These are phyloP conservation scores for Boletus subcaerulescens DNA, from an alignment of 768 basidiomycete species.

Conservation along the genomic window DNA sequence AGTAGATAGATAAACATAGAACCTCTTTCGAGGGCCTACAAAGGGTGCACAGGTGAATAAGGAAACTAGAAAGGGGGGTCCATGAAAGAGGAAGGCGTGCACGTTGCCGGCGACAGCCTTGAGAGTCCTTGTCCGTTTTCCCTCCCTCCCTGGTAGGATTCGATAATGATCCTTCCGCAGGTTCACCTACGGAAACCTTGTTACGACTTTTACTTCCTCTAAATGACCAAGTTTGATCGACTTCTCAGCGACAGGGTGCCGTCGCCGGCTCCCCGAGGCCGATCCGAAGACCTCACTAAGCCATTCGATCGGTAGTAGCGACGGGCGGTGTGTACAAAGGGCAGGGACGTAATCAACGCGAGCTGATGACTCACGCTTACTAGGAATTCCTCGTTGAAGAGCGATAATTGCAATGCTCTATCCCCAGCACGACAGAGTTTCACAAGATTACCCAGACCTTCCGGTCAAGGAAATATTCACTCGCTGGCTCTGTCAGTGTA, in stretches of 20 bases:
- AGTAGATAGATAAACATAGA: slow-evolving; percentile 3
- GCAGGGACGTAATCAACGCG: slow-evolving; percentile 88
- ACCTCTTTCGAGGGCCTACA: slow-evolving; percentile 5
- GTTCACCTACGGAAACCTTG: slow-evolving; percentile 82
- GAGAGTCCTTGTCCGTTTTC: too few relatives aligned
- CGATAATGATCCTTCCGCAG: slow-evolving; percentile 75
- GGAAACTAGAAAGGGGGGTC: too few relatives aligned
- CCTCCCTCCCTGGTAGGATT: slow-evolving; percentile 16
- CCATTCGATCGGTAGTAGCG: slow-evolving; percentile 90
- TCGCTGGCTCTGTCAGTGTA: slow-evolving; percentile 90
- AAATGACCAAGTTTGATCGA: slow-evolving; percentile 78
- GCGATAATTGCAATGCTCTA: slow-evolving; percentile 91
- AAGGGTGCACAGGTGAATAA: slow-evolving; percentile 6
- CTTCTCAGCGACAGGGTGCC: slow-evolving; percentile 54
- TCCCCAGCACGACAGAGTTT: slow-evolving; percentile 81
- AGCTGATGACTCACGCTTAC: slow-evolving; percentile 85
- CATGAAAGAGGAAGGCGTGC: too few relatives aligned
- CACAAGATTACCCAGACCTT: slow-evolving; percentile 79
- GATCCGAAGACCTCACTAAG: slow-evolving; percentile 85
- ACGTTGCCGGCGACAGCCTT: too few relatives aligned
- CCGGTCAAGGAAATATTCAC: slow-evolving; percentile 66
- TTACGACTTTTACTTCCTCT: slow-evolving; percentile 84
- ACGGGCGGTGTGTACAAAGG: slow-evolving; percentile 89
- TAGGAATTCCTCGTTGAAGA: slow-evolving; percentile 91
- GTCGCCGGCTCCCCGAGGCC: slow-evolving; percentile 59